These are phyloP conservation scores for Penicillium turbatum DNA, from an alignment of 495 filamentous ascomycete species.

Conservation along the genomic window DNA sequence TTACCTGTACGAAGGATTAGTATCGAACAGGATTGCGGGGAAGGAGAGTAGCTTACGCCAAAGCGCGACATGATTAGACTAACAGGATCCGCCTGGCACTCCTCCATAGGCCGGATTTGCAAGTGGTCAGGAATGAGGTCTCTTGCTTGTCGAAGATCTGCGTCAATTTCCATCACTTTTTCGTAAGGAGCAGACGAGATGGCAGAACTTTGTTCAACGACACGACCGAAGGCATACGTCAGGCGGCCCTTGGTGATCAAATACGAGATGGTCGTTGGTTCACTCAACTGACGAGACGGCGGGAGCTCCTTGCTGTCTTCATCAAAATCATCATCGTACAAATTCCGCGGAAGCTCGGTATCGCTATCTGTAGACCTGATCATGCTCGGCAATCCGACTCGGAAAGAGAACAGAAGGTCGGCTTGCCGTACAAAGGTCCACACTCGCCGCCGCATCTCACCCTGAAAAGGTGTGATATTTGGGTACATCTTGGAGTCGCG, in stretches of 20 bases:
- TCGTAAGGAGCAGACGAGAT: slow-evolving; percentile 62
- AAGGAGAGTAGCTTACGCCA: slow-evolving; percentile 38
- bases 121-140: slow-evolving; percentile 74
- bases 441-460: slow-evolving; percentile 83
- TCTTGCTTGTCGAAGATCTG: slow-evolving; percentile 66
- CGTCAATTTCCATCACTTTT: slow-evolving; percentile 76
- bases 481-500: slow-evolving; percentile 82
- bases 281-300: slow-evolving; percentile 63
- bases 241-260: slow-evolving; percentile 78
- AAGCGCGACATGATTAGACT: slow-evolving; percentile 82
- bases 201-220: slow-evolving; percentile 50
- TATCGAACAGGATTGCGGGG: background rate
- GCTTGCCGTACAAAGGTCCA: slow-evolving; percentile 81
- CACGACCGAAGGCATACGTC: slow-evolving; percentile 55
- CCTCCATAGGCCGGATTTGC: slow-evolving; percentile 70
- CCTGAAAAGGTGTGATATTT: slow-evolving; percentile 79
- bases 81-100: slow-evolving; percentile 67
- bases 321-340: slow-evolving; percentile 91
- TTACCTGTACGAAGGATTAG: slow-evolving; percentile 44
- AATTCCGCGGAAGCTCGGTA: slow-evolving; percentile 78
- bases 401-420: slow-evolving; percentile 87
- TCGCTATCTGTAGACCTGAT: slow-evolving; percentile 79
- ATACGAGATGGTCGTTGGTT: slow-evolving; percentile 83
- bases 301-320: slow-evolving; percentile 74
- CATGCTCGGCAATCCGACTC: slow-evolving; percentile 86